Base-by-base conservation (phyloP, 805 yeast genomes). In the Kluyveromyces dobzhanskii region DNA sequence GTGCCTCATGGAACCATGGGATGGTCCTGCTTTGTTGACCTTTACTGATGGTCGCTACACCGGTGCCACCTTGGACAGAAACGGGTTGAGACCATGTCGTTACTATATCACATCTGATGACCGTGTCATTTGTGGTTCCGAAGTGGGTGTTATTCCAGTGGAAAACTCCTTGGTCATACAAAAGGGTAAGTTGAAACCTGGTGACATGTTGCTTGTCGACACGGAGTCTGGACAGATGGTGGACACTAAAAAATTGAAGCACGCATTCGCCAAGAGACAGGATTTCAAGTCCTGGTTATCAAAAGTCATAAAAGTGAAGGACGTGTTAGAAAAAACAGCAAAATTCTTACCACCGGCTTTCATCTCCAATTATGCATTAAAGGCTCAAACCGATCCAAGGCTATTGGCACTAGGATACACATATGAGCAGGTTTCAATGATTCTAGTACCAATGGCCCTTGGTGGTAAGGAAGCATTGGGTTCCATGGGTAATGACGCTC, bases 1-100 rank as follows among this genome's bases (percentile, higher is more conserved):
- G 10, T 87, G 97, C 66, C 67, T 90, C 48, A 92, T 92, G 96
- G 98, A 90, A 68, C 97, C 97, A 7, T 90, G 98, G 98, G 98
- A 90, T 66, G 98, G 98, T 48, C 98, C 98, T 14, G 97, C 97
- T 26, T 69, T 92, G 50, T 85, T 90, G 69, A 87, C 95, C 23
- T 92, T 90, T 63, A 90, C 97, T 27, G 97, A 90, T 64, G 97
- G 95, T 51, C 76, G 97, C 53, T 90, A 85, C 73, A 86, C 96
- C 67, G 98, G 98, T 70, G 98, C 98, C 36, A 88, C 88, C 62
- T 74, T 92, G 49, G 98, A 90, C 67, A 78, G 98, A 67, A 90
- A 92, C 60, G 98, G 98, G 47, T 74, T 90, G 57, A 82, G 98
- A 68, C 98, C 98, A 27, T 92, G 98, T 70, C 85, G 98, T 60